Evolutionary conservation across 2,329 filamentous ascomycete species (phyloP).

Genomic region (Clathrospora elynae): DNA sequence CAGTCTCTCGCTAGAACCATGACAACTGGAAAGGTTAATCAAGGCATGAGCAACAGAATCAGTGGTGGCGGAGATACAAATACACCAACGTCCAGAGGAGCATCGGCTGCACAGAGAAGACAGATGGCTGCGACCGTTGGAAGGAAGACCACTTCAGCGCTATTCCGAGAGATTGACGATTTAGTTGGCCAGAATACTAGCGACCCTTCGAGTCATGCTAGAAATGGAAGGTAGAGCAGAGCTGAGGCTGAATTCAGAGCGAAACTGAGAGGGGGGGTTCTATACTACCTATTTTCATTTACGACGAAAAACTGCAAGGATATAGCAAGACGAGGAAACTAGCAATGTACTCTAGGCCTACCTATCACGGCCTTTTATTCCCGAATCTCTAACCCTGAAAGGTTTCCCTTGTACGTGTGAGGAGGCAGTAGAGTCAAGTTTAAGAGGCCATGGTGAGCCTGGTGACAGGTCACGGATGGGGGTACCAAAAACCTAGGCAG

Average conservation of each 20-base stretch:
- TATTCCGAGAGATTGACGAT: conserved; percentile 38
- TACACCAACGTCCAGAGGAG: background rate
- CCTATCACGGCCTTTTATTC: too few species aligned
- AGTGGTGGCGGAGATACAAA: conserved; percentile 1
- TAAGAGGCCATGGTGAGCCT: too few species aligned
- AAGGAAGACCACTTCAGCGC: conserved; percentile 33
- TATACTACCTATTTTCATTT: too few species aligned
- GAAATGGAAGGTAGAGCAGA: background rate
- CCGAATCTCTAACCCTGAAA: background rate
- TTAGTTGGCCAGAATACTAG: conserved; percentile 22
- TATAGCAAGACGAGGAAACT: too few species aligned
- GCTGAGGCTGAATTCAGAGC: background rate
- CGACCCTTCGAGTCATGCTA: background rate
- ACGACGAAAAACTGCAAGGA: too few species aligned
- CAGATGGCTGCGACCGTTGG: conserved; percentile 1
- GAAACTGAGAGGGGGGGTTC: too few species aligned
- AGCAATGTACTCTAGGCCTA: too few species aligned
- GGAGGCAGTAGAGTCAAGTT: too few species aligned
- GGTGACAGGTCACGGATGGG: too few species aligned
- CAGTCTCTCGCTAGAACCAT: conserved; percentile 28
- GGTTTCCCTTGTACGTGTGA: background rate
- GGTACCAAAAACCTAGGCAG: too few species aligned
- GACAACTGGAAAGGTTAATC: conserved; percentile 23
- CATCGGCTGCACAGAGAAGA: background rate
- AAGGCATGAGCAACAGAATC: conserved; percentile 18